Conservation (phyloP, 345 rosid species). For the Salix exigua region DNA sequence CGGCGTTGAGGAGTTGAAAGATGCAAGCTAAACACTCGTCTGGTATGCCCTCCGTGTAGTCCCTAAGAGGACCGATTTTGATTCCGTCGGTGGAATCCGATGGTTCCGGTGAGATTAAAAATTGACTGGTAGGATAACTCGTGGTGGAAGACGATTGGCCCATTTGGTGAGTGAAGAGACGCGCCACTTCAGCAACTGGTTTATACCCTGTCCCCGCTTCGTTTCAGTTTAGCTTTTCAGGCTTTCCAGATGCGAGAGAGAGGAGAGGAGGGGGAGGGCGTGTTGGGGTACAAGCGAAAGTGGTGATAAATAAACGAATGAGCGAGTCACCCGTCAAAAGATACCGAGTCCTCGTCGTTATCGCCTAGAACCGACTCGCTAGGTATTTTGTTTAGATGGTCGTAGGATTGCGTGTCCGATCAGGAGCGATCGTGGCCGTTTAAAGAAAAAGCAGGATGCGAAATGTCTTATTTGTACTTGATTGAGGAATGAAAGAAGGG, state of each 20-base stretch:
- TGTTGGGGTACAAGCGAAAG: neutral
- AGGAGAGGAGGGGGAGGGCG: neutral
- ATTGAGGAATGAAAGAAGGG: neutral
- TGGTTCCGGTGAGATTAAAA: neutral
- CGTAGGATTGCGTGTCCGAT: neutral
- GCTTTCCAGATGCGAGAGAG: neutral
- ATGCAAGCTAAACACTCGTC: slow-evolving; percentile 78
- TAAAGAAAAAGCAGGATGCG: neutral
- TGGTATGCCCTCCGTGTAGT: slow-evolving; percentile 17
- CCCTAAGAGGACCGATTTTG: neutral
- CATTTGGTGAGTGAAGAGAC: slow-evolving; percentile 26
- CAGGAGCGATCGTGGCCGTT: slow-evolving; percentile 1
- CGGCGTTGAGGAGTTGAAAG: slow-evolving; percentile 64
- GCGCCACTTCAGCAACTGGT: slow-evolving; percentile 12
- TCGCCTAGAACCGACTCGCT: slow-evolving; percentile 23
- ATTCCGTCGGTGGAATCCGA: slow-evolving; percentile 16
- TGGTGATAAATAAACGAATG: neutral
- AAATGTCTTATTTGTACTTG: neutral
- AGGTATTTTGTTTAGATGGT: neutral
- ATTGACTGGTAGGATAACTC: slow-evolving; percentile 20
- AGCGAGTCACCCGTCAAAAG: slow-evolving; percentile 8
- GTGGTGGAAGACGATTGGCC: slow-evolving; percentile 53
- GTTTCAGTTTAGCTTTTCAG: neutral
- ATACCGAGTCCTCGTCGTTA: slow-evolving; percentile 25
- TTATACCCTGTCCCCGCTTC: neutral